Base-by-base conservation (phyloP, 2,329 filamentous ascomycete species). In the Colletotrichum cordylinicola region DNA sequence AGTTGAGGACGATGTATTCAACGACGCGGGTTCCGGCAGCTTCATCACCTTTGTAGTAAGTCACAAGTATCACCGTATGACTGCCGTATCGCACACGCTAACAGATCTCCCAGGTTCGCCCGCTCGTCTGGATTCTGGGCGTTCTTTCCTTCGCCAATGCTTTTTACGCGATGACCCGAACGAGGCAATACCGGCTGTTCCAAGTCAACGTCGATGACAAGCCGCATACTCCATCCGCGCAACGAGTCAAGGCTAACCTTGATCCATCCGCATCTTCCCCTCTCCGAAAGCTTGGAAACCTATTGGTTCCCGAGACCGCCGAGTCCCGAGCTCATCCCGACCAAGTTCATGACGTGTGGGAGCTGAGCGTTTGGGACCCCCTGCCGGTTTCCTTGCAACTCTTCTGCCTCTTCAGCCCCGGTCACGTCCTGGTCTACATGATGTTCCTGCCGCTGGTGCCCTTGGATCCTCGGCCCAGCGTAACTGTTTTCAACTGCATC, bases 361-460 rank as follows among this genome's bases (percentile, higher is more conserved):
- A 99, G 84, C 86, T 99, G 66, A 91, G 94, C 2, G 90, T 98
- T 8, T 99, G 97, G 97, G 96, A 98, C 82, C 97, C 98, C 39
- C 90, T 96, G 62, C 95, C 96, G 3, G 90, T 98, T 43, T 95
- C 93, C 61, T 86, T 98, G 69, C 92, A 93, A 48, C 87, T 98
- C 4, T 96, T 98, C 82, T 97, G 95, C 80, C 88, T 97, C 55
- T 98, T 99, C 87, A 98, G 96, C 80, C 97, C 97, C 0, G 94
- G 95, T 0, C 98, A 99, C 85, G 91, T 98, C n/a, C 86, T 98
- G 64, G 90, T 98, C 33, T 98, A 99, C 86, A 94, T 93, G 88
- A 89, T 98, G 37, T 96, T 96, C 79, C 89, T 99, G 2, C 98
- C 97, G 0, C 91, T 97, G 2, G 89, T 91, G 24, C 86, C 92